These are phyloP conservation scores for Cryptosporidium sp. DNA, from an alignment of 169 alveolate genomes.

Conservation along the genomic window DNA sequence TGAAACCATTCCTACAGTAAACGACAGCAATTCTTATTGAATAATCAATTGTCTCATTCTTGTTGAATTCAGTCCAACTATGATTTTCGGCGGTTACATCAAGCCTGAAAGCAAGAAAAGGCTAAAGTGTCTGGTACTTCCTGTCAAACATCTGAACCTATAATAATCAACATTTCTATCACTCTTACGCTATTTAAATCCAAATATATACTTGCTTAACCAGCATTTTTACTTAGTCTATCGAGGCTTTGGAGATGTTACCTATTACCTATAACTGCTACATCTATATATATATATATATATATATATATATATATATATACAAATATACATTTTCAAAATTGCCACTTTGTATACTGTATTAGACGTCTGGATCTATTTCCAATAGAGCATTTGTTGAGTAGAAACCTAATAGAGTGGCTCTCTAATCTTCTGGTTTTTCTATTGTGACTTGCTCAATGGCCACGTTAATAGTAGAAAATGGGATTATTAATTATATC, in stretches of 20 bases:
- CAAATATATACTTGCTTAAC: neutral
- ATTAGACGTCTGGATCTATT: neutral
- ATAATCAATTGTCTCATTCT: neutral
- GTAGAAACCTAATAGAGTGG: neutral
- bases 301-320: too few relatives aligned
- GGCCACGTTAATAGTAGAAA: neutral
- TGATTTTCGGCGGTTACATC: neutral
- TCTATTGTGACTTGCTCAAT: neutral
- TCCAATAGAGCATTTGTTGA: neutral
- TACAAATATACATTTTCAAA: too few relatives aligned
- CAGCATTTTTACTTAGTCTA: neutral
- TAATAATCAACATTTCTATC: neutral
- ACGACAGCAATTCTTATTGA: neutral
- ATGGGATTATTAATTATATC: constrained; percentile 8
- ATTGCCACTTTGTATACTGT: neutral
- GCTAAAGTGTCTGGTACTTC: neutral
- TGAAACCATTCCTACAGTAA: neutral
- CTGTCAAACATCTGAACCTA: neutral
- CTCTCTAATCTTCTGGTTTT: neutral
- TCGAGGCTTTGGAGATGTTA: neutral
- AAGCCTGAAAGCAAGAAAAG: neutral
- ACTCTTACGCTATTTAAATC: constrained; percentile 1
- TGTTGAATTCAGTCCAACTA: neutral
- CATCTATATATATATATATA: neutral
- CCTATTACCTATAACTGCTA: neutral